Percentiles rank a stretch among this genome's conserved stretches.
These are phyloP conservation scores for Colletotrichum falcatum DNA, from an alignment of 2,329 filamentous ascomycete genomes.

Conservation along the genomic window DNA sequence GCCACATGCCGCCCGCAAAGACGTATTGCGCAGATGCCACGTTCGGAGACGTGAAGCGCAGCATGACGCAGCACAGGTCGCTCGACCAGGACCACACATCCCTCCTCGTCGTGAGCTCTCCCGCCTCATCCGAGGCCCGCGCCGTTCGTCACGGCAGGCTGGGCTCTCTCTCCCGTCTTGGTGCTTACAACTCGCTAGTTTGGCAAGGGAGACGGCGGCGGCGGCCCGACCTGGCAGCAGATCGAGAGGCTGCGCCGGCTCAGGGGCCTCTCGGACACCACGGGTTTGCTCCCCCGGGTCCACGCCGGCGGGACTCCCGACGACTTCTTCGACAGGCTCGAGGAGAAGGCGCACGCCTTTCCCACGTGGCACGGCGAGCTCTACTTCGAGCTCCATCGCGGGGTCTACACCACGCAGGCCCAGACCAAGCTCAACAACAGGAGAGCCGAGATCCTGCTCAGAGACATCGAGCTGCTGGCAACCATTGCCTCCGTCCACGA, in stretches of 20 bases:
- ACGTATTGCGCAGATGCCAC: conserved; percentile 75
- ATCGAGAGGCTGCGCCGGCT: conserved; percentile 75
- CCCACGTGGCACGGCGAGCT: conserved; percentile 78
- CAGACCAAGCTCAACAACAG: conserved; percentile 77
- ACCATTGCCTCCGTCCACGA: conserved; percentile 70
- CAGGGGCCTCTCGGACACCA: conserved; percentile 72
- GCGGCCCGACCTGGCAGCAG: conserved; percentile 74
- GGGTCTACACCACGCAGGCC: conserved; percentile 76
- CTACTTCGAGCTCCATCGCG: conserved; percentile 77
- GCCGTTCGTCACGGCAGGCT: too few relatives aligned
- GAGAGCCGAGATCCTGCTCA: conserved; percentile 70
- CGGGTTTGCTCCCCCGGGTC: conserved; percentile 68
- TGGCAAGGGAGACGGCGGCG: conserved; percentile 76
- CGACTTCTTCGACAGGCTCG: conserved; percentile 73
- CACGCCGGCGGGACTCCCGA: conserved; percentile 74
- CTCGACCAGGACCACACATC: conserved; percentile 74
- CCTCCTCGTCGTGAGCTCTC: conserved; percentile 64
- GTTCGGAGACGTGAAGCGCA: conserved; percentile 74
- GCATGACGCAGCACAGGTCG: conserved; percentile 74
- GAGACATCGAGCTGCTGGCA: conserved; percentile 74
- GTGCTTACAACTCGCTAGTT: conserved; percentile 52
- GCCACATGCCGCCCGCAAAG: conserved; percentile 75
- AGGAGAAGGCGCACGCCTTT: conserved; percentile 70
- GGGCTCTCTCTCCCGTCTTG: too few relatives aligned
- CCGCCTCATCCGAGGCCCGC: background rate